Base-by-base conservation (phyloP, 2,329 filamentous ascomycete genomes). In the Xylaria sp. region DNA sequence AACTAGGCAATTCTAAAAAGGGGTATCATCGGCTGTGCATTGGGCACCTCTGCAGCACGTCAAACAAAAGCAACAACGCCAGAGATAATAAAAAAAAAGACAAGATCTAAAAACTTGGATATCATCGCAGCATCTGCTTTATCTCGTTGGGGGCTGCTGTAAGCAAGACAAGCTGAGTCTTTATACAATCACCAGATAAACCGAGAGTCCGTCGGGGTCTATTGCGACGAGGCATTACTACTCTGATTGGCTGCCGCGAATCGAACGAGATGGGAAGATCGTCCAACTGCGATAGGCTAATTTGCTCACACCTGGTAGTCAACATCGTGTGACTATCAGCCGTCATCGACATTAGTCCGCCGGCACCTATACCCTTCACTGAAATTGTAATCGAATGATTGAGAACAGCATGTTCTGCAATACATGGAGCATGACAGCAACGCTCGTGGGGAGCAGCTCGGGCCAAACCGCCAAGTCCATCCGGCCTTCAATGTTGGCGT, bases 361-460 rank as follows among this genome's bases (percentile, higher is more conserved):
- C 27, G 13, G 33, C 58, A 25, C 31, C 44, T 38, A 36, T 44
- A 10, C 58, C 50, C 47, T 62, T 73, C 61, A 75, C 59, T 77
- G 81, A 72, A 91, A 91, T 69, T 87, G 84, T 73, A 91, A 78
- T 69, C 89, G 84, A 39, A 90, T 86, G 73, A 91, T 91, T 51
- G 87, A 89, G 79, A 91, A 91, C 63, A 91, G 78, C 89, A 91
- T 91, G 76, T 91, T 91, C 79, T 91, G 89, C 77, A 91, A 75
- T 57, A 91, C 89, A 73, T 91, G 89, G 75, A 91, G 79, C 80
- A 87, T 88, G 25, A 90, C 89, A 25, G 86, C 87, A 22, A 89
- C 86, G 61, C 86, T 87, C 2, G 89, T 90, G 20, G 89, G 89
- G 73, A 91, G 77, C 73, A 91, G 77, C 80, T 91, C 89, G 1